Evolutionary conservation across 2,329 filamentous ascomycete genomes (phyloP).

Genomic region (Fusarium pseudograminearum): DNA sequence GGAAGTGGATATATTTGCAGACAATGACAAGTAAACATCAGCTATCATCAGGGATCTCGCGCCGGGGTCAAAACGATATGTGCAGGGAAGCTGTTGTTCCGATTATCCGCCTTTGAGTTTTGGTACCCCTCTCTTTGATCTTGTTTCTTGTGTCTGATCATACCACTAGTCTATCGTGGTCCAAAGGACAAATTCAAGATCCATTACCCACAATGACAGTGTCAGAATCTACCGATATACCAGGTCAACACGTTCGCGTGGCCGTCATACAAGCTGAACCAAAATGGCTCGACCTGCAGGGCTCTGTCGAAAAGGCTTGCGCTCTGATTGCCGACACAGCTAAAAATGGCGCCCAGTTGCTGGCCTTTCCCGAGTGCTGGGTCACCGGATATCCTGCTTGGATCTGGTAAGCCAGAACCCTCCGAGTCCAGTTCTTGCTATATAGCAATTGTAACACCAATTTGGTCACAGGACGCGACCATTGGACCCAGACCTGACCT

Average conservation of each 20-base stretch:
- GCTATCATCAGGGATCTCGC: too few relatives aligned
- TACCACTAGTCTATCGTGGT: neutral
- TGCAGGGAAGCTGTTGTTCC: too few relatives aligned
- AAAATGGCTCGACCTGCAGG: constrained; percentile 34
- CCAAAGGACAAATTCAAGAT: neutral
- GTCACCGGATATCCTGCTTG: constrained; percentile 56
- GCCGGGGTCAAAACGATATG: too few relatives aligned
- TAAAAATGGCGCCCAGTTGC: constrained; percentile 62
- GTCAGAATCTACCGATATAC: neutral
- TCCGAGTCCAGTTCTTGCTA: neutral
- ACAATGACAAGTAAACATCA: too few relatives aligned
- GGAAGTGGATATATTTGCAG: too few relatives aligned
- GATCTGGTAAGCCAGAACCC: constrained; percentile 6
- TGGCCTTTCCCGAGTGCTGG: constrained; percentile 66
- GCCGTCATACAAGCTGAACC: constrained; percentile 43
- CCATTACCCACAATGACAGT: neutral
- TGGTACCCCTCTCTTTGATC: neutral
- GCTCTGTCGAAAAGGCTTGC: constrained; percentile 33
- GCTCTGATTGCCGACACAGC: constrained; percentile 30
- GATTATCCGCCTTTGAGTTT: neutral
- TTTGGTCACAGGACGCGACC: neutral
- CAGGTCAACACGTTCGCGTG: neutral
- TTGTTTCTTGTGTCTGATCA: neutral
- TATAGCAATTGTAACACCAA: neutral
- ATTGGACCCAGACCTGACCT: neutral